Evolutionary conservation across 2,329 filamentous ascomycete genomes (phyloP).

Genomic region (Calonectria pteridis): DNA sequence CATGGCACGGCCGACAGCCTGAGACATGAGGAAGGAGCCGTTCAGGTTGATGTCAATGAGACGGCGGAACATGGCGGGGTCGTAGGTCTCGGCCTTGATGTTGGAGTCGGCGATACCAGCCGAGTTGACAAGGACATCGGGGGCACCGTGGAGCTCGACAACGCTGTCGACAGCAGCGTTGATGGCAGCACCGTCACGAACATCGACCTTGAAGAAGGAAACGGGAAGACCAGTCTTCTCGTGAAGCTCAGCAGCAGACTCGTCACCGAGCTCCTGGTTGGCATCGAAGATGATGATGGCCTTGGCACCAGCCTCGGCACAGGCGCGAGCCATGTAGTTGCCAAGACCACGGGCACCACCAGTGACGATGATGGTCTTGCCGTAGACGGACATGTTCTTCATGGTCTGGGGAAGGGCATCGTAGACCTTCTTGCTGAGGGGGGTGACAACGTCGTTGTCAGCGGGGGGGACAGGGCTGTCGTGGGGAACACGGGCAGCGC

Average conservation of each 20-base stretch:
- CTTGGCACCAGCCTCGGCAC: slow-evolving; percentile 81
- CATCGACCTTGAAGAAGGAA: slow-evolving; percentile 83
- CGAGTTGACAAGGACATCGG: slow-evolving; percentile 83
- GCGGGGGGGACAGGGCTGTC: slow-evolving; percentile 53
- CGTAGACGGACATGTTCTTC: slow-evolving; percentile 76
- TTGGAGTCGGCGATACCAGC: slow-evolving; percentile 87
- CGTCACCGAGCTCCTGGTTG: slow-evolving; percentile 80
- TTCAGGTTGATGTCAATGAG: slow-evolving; percentile 87
- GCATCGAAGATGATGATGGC: slow-evolving; percentile 82
- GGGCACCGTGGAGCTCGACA: slow-evolving; percentile 73
- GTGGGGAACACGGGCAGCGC: slow-evolving; percentile 56
- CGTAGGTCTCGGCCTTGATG: slow-evolving; percentile 84
- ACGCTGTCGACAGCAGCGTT: slow-evolving; percentile 76
- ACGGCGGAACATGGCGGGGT: slow-evolving; percentile 80
- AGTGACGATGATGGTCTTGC: slow-evolving; percentile 79
- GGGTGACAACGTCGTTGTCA: slow-evolving; percentile 63
- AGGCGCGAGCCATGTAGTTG: slow-evolving; percentile 83
- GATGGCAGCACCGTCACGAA: slow-evolving; percentile 78
- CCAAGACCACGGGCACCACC: slow-evolving; percentile 83
- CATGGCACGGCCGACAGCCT: slow-evolving; percentile 79
- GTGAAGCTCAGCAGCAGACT: slow-evolving; percentile 77
- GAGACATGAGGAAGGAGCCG: slow-evolving; percentile 82
- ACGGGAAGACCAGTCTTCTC: slow-evolving; percentile 79
- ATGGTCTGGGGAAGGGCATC: slow-evolving; percentile 72
- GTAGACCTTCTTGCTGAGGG: slow-evolving; percentile 67